Percentiles rank a stretch among this genome's conserved stretches.
Evolutionary conservation across 495 filamentous ascomycete species (phyloP).

Genomic region (Sordaria brevicollis): DNA sequence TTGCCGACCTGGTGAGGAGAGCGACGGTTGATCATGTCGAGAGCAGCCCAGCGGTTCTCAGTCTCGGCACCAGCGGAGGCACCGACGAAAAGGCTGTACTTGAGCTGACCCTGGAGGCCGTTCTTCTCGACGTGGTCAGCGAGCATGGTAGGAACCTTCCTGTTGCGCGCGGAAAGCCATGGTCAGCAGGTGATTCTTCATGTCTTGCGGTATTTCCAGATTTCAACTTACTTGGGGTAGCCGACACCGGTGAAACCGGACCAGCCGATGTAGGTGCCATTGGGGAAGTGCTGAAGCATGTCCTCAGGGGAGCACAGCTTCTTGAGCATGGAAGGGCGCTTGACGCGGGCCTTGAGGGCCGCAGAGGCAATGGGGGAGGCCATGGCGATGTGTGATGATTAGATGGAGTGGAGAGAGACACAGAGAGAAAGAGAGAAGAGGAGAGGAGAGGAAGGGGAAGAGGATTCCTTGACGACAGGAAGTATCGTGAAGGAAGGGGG

Average conservation of each 20-base stretch:
- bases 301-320: constrained; percentile 75
- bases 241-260: constrained; percentile 87
- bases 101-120: constrained; percentile 69
- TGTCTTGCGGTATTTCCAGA: not conserved
- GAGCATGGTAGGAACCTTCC: constrained; percentile 73
- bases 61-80: constrained; percentile 85
- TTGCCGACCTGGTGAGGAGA: constrained; percentile 87
- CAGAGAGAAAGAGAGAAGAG: not conserved
- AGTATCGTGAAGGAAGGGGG: not conserved
- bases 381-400: constrained; percentile 13
- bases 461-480: not conserved
- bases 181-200: constrained; percentile 9
- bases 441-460: not conserved
- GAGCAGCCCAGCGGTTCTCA: constrained; percentile 75
- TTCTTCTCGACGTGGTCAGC: constrained; percentile 90
- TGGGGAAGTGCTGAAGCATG: constrained; percentile 67
- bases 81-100: constrained; percentile 81
- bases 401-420: not conserved
- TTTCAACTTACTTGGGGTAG: constrained; percentile 64
- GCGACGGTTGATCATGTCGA: constrained; percentile 84
- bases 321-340: constrained; percentile 65
- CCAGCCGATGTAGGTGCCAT: constrained; percentile 80
- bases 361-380: constrained; percentile 52
- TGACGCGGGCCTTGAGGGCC: constrained; percentile 62
- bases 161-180: constrained; percentile 20